Conservation (phyloP, 352 stramenopile genomes). For the Thraustochytrium striatum region DNA sequence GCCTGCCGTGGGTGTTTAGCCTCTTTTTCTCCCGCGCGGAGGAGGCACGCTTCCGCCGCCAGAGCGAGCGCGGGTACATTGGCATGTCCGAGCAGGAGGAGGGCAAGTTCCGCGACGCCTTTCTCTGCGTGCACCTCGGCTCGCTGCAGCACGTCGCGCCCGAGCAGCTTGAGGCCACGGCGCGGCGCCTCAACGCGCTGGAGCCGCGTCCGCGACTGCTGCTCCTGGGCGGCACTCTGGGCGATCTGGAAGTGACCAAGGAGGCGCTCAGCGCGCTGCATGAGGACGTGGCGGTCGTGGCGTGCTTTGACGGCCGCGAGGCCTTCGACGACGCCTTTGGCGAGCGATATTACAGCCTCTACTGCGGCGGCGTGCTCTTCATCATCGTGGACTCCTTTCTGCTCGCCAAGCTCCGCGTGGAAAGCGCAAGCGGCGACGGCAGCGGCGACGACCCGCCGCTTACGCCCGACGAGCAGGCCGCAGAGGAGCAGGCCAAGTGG, state of each 20-base stretch:
- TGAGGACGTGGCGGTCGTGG: background rate
- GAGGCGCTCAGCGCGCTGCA: conserved; percentile 16
- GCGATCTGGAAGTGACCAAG: background rate
- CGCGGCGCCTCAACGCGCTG: conserved; percentile 8
- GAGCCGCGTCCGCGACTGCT: conserved; percentile 1
- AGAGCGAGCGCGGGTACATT: background rate
- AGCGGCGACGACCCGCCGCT: background rate
- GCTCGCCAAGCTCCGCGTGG: background rate
- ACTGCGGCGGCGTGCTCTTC: conserved; percentile 7
- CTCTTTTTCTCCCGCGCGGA: conserved; percentile 9
- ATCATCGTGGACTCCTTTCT: conserved; percentile 19
- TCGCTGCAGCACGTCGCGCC: background rate
- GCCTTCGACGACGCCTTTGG: background rate
- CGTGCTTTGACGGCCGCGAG: background rate
- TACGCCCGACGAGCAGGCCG: background rate
- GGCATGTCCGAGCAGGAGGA: conserved; percentile 24
- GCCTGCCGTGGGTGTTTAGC: conserved; percentile 1
- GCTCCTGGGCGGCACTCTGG: background rate
- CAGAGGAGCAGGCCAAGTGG: conserved; percentile 28
- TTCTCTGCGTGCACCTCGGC: conserved; percentile 29
- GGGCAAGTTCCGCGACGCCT: conserved; percentile 17
- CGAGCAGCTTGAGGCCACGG: background rate
- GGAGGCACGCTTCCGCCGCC: conserved; percentile 22
- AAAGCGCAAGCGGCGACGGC: background rate
- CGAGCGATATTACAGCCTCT: conserved; percentile 7